Conservation (phyloP, 805 yeast species). For the Schizosaccharomyces osmophilus region DNA sequence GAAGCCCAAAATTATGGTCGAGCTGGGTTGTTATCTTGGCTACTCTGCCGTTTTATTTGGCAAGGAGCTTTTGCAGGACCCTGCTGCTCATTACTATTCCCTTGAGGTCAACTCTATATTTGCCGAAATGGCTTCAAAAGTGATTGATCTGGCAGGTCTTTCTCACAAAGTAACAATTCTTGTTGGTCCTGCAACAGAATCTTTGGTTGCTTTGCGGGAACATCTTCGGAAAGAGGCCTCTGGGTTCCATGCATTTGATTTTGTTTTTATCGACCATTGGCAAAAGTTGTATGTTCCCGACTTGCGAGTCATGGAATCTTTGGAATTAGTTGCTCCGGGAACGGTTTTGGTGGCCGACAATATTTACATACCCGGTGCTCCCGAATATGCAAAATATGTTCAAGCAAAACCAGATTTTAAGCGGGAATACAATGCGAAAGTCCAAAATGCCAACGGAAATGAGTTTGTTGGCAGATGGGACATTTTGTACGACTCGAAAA, state of each 20-base stretch:
- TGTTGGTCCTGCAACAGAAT: not conserved
- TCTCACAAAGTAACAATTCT: not conserved
- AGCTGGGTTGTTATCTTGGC: not conserved
- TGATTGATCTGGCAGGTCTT: not conserved
- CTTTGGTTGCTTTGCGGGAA: not conserved
- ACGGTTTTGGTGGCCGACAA: not conserved
- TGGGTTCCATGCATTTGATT: not conserved
- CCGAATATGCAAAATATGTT: not conserved
- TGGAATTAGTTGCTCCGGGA: not conserved
- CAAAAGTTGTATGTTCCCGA: not conserved
- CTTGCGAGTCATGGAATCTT: not conserved
- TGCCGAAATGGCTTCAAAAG: not conserved
- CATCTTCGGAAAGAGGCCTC: not conserved
- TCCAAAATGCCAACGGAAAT: not conserved
- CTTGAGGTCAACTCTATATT: not conserved
- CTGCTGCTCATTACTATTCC: not conserved
- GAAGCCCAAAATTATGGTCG: not conserved
- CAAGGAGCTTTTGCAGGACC: not conserved
- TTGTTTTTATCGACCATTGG: not conserved
- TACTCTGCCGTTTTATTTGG: not conserved
- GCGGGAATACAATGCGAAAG: not conserved
- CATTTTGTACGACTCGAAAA: not conserved
- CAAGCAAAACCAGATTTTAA: not conserved
- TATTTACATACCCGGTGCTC: not conserved
- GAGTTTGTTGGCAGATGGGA: not conserved